Evolutionary conservation across 2,329 filamentous ascomycete genomes (phyloP).

Genomic region (Pseudocercospora crystallina): DNA sequence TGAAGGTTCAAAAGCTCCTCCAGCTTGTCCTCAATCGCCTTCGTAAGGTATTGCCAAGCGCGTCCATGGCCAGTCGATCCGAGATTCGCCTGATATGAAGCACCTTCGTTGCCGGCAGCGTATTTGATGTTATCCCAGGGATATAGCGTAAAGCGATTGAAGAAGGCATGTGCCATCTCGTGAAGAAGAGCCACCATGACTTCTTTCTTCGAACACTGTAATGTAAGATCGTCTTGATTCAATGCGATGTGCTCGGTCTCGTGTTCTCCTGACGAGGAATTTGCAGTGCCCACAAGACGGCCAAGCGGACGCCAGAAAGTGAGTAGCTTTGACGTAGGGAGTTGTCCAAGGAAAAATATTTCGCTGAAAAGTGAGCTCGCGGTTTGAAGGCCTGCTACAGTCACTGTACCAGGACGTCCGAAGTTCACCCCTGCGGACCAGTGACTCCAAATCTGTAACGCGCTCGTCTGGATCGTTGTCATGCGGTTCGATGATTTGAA

Average conservation of each 20-base stretch:
- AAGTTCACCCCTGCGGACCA: background rate
- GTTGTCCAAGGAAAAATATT: slow-evolving; percentile 13
- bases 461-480: slow-evolving; percentile 1
- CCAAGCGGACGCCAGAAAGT: background rate
- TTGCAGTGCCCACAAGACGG: background rate
- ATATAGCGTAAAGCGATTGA: slow-evolving; percentile 13
- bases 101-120: slow-evolving; percentile 5
- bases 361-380: slow-evolving; percentile 14
- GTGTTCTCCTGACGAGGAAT: background rate
- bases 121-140: slow-evolving; percentile 11
- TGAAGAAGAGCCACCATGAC: slow-evolving; percentile 1
- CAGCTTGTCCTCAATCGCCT: slow-evolving; percentile 10
- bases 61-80: slow-evolving; percentile 16
- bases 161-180: slow-evolving; percentile 16
- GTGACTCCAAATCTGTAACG: background rate
- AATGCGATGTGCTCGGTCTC: slow-evolving; percentile 5
- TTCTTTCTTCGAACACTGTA: background rate
- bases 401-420: background rate
- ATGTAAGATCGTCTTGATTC: background rate
- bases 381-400: background rate
- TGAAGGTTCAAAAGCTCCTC: slow-evolving; percentile 1
- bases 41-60: slow-evolving; percentile 16
- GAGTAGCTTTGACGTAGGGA: slow-evolving; percentile 10
- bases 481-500: background rate
- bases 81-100: slow-evolving; percentile 5